phyloP scores from a whole-genome alignment of 305 asterid genomes.

The Petunia hybrid region DNA sequence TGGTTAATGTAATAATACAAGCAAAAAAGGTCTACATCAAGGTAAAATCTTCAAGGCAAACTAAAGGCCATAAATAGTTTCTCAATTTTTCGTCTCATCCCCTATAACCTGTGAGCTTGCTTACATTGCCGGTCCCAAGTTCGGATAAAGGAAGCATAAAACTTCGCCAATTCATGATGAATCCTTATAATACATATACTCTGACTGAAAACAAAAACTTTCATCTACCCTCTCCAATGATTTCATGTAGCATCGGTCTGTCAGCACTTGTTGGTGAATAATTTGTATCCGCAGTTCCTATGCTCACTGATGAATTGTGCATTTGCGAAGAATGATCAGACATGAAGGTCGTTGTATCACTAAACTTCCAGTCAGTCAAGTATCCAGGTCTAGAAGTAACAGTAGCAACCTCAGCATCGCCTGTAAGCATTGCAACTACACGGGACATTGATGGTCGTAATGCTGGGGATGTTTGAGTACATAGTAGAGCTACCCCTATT shows the following conservation, averaged over 20 bases:
- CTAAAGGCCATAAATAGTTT: not conserved
- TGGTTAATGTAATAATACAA: not conserved
- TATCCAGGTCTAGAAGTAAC: slow-evolving; percentile 72
- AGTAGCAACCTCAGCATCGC: slow-evolving; percentile 66
- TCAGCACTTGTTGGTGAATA: slow-evolving; percentile 40
- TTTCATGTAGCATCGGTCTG: slow-evolving; percentile 52
- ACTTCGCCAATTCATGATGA: no score
- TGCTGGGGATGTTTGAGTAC: slow-evolving; percentile 82
- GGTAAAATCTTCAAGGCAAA: not conserved
- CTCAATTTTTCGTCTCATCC: no score
- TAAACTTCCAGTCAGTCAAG: slow-evolving; percentile 74
- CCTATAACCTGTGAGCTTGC: no score
- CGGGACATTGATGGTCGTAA: slow-evolving; percentile 88
- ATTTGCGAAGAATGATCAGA: slow-evolving; percentile 14
- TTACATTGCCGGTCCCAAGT: no score
- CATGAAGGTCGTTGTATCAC: slow-evolving; percentile 56
- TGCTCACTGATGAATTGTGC: slow-evolving; percentile 34
- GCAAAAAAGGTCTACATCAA: not conserved
- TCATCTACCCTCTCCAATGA: slow-evolving; percentile 60
- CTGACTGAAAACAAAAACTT: slow-evolving; percentile 26
- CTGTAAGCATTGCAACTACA: slow-evolving; percentile 82
- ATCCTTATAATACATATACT: not conserved
- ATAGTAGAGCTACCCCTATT: slow-evolving; percentile 68
- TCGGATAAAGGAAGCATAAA: no score
- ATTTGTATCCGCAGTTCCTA: slow-evolving; percentile 26